Base-by-base conservation (phyloP, 495 filamentous ascomycete genomes). In the Penicillium cataractarum region DNA sequence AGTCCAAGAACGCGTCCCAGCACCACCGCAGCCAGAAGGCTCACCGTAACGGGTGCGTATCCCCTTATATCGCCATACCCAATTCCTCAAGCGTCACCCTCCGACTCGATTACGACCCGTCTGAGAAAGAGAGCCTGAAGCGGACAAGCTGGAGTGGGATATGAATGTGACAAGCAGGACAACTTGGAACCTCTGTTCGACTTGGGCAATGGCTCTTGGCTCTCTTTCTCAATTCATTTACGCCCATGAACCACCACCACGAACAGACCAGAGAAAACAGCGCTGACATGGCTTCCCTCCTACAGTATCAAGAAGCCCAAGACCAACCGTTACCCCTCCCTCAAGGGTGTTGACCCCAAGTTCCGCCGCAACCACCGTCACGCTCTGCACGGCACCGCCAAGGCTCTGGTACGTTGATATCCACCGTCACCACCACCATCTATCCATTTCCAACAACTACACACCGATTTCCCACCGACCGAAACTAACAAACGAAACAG, bases 1-100 rank as follows among this genome's bases (percentile, higher is more conserved):
- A 97, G 87, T 97, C 93, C 63, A 97, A 97, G 91, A 97, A 97
- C 87, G 93, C 92, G 80, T 97, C 93, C 67, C 93, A 97, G 87
- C 93, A 97, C 84, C 97, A 98, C 82, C 89, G 91, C 86, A 86
- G 83, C 77, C 90, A 91, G 84, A 99, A 99, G 89, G 91, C 90
- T 81, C 93, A 97, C 89, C 87, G 87, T 77, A 97, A 97, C 86
- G 95, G 93, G 95, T 98, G 89, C 73, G 87, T 79, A 73, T 63
- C 8, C 64, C 53, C 55, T n/a, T n/a, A n/a, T 27, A 2, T 59
- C 57, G 62, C n/a, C 51, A 54, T 24, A 24, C 33, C 26, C 58
- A 56, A 63, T 51, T 6, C 32, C 32, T 60, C 15, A 52, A 29
- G 5, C 24, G 15, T 29, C 24, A n/a, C 40, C 21, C 31, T 10